Percentiles rank a stretch among this genome's conserved stretches.
Evolutionary conservation across 208 protist species (phyloP).

Genomic region (Plasmodiophora brassicae): DNA sequence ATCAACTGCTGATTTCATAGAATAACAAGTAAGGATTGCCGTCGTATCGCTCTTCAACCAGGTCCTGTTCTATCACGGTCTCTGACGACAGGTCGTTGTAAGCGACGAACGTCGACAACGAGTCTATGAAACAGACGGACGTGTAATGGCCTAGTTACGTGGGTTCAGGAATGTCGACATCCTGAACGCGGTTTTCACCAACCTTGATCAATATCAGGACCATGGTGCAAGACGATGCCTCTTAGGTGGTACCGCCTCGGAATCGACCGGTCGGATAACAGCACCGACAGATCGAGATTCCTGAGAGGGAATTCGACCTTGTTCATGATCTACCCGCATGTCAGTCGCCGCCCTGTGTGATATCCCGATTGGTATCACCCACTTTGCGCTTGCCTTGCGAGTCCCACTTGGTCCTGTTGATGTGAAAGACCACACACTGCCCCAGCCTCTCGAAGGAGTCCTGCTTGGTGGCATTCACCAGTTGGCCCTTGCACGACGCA

Average conservation of each 20-base stretch:
- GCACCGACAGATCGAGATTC: background rate
- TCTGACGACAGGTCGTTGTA: constrained; percentile 16
- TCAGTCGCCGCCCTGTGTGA: background rate
- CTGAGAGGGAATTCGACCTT: background rate
- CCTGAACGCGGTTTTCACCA: background rate
- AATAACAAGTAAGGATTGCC: background rate
- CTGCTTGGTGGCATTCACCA: background rate
- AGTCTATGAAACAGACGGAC: background rate
- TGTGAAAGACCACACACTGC: background rate
- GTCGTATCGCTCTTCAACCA: background rate
- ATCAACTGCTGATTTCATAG: background rate
- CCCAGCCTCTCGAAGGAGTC: background rate
- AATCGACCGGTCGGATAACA: background rate
- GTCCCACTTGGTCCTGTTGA: constrained; percentile 25
- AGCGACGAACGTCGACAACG: background rate
- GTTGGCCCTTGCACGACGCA: background rate
- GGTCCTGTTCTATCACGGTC: background rate
- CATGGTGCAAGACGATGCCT: background rate
- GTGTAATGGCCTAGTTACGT: constrained; percentile 2
- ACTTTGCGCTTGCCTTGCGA: background rate
- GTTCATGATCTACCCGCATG: background rate
- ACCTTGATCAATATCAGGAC: background rate
- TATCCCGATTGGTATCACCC: background rate
- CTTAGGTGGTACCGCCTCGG: background rate
- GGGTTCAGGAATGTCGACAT: too few species aligned